Percentiles rank a stretch among this genome's conserved stretches.
These are phyloP conservation scores for Patellifolia procumbens DNA, from an alignment of 179 eudicot genomes.

Conservation along the genomic window DNA sequence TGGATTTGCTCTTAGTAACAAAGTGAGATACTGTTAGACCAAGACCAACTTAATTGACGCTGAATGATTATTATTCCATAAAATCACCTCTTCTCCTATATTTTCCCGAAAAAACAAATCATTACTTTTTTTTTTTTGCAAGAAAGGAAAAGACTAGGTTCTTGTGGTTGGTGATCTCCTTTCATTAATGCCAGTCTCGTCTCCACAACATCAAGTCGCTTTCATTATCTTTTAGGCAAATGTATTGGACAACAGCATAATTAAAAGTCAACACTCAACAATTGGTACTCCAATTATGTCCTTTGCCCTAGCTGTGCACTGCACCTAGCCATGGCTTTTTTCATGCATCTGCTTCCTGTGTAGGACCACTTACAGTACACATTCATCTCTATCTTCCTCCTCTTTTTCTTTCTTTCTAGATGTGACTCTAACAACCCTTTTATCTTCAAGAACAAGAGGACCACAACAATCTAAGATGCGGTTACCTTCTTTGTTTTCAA, in stretches of 20 bases:
- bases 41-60: no score
- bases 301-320: slow-evolving; percentile 2
- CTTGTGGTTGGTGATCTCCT: not conserved
- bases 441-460: no score
- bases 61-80: no score
- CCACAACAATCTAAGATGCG: no score
- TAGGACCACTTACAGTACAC: slow-evolving; percentile 6
- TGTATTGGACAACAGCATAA: slow-evolving; percentile 28
- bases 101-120: no score
- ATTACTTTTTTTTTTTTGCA: no score
- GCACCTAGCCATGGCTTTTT: slow-evolving; percentile 7
- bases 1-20: no score
- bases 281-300: not conserved
- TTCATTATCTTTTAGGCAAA: slow-evolving; percentile 16
- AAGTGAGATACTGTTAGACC: no score
- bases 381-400: not conserved
- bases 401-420: not conserved
- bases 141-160: not conserved
- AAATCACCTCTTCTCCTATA: no score
- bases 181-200: not conserved
- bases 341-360: no score
- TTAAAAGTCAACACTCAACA: slow-evolving; percentile 6
- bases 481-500: no score
- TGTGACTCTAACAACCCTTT: no score
- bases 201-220: slow-evolving; percentile 2